Evolutionary conservation across 352 stramenopile species (phyloP).

Genomic region (Phytophthora sp.): DNA sequence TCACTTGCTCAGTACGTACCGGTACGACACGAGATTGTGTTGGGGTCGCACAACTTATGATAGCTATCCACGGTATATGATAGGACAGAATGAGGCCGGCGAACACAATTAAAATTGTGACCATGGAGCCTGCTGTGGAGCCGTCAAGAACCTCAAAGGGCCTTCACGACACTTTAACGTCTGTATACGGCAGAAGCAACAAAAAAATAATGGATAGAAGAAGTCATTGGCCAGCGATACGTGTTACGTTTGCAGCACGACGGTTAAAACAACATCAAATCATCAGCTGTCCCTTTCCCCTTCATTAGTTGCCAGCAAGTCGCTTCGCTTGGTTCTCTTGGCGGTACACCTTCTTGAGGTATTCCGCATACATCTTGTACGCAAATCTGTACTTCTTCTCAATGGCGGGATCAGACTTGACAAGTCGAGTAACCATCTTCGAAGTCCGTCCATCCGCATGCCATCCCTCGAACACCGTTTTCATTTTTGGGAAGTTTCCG

Average conservation of each 20-base stretch:
- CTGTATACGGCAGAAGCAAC: too few species aligned
- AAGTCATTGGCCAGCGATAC: too few species aligned
- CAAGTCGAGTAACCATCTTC: background rate
- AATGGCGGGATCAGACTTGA: background rate
- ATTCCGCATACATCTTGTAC: background rate
- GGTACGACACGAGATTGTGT: too few species aligned
- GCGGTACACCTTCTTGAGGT: background rate
- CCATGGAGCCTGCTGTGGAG: too few species aligned
- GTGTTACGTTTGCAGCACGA: background rate
- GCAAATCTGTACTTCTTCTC: background rate
- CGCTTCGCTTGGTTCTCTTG: background rate
- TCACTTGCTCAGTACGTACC: too few species aligned
- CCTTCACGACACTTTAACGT: too few species aligned
- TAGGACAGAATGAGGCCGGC: too few species aligned
- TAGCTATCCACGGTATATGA: too few species aligned
- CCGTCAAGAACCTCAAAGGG: too few species aligned
- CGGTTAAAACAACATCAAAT: background rate
- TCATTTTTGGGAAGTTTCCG: background rate
- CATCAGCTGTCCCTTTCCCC: background rate
- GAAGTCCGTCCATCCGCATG: background rate
- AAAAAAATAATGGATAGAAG: too few species aligned
- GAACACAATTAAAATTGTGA: too few species aligned
- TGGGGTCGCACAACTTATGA: too few species aligned
- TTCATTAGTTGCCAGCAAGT: background rate
- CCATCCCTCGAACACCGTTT: background rate